Evolutionary conservation across 495 filamentous ascomycete genomes (phyloP), one percentile per base, ranked within the genome.

Genomic region (Parathielavia appendiculata): DNA sequence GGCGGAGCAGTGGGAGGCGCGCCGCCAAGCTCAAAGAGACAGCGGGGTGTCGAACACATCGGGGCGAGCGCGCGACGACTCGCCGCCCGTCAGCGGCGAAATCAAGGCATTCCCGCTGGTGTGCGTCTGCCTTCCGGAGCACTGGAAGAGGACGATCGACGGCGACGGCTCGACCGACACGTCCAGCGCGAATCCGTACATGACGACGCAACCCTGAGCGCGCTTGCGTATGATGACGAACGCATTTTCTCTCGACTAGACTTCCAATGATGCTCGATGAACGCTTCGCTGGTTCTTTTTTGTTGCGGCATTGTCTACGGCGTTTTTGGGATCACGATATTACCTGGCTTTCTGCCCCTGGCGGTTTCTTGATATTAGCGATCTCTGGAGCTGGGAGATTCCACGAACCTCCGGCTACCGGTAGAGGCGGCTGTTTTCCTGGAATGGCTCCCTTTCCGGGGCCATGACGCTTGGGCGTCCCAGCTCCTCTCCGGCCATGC

Each of bases 61-160:
- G 14, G 84, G 82, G 10, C 74, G 76, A 44, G 68, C 74, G 54
- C 77, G 76, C 54, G 77, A 78, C 36, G 69, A 76, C n/a, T 89
- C 87, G 19, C 86, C 88, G 26, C 78, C 84, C 22, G 80, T 79
- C 1, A 84, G 79, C 50, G 90, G 89, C 57, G 92, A 97, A 67
- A 91, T 97, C 75, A 97, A 97, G 72, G 95, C 95, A 35, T 99
- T 99, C 79, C 92, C 92, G 58, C 79, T 99, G 58, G 95, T 99
- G 22, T 99, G 95, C 71, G 91, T 99, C 34, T 99, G 95, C 72
- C 78, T 97, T 13, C 95, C 95, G 17, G 90, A 97, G 66, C 91
- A 97, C 71, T 99, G 95, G 95, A 85, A 86, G 67, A 93, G 92
- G 75, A 97, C 95, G 17, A 92, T 97, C 65, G 92, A 99, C 57